phyloP scores from a whole-genome alignment of 257 asterid genomes.

The Solanum boliviense region DNA sequence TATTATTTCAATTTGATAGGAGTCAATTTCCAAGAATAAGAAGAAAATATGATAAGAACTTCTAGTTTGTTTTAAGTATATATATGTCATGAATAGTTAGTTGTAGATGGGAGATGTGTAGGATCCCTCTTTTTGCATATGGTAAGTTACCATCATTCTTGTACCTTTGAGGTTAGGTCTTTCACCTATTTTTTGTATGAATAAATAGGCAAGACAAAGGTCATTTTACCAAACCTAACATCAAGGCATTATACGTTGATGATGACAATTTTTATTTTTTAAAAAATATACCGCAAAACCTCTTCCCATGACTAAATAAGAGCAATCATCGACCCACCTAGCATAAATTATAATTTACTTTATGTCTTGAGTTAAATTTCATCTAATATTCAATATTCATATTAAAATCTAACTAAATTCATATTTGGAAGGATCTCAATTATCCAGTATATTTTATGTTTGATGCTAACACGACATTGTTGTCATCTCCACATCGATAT shows the following conservation, averaged over 20 bases:
- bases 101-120: neutral
- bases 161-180: neutral
- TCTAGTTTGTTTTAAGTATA: neutral
- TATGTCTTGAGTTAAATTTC: too few species aligned
- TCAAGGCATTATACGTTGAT: neutral
- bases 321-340: neutral
- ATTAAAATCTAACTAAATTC: neutral
- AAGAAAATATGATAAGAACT: neutral
- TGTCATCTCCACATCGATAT: neutral
- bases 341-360: neutral
- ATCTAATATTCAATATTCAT: neutral
- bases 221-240: neutral
- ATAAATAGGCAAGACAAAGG: neutral
- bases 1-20: neutral
- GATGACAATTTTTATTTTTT: neutral
- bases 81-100: neutral
- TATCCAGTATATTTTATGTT: too few species aligned
- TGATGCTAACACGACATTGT: neutral
- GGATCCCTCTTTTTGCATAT: neutral
- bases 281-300: neutral
- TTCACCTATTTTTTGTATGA: neutral
- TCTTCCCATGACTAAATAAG: neutral
- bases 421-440: rapidly evolving
- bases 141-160: neutral
- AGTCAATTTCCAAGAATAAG: neutral